phyloP scores from a whole-genome alignment of 345 rosid species.

The Durio zibethinus region DNA sequence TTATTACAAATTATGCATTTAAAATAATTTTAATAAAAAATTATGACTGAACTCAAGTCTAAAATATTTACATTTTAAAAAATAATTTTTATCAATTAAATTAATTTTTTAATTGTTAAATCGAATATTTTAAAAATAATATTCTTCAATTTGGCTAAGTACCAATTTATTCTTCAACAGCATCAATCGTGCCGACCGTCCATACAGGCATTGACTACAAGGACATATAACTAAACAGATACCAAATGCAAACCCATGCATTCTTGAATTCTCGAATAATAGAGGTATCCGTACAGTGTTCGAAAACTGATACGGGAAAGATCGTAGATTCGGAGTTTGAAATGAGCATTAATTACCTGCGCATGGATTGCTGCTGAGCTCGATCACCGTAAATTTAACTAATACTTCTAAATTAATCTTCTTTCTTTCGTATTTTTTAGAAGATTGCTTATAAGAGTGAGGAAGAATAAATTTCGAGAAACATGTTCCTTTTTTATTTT shows the following conservation, averaged over 20 bases:
- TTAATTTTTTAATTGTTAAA: no score
- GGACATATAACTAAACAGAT: background rate
- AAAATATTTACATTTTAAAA: no score
- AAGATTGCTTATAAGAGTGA: background rate
- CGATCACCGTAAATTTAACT: background rate
- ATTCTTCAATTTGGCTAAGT: no score
- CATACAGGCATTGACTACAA: no score
- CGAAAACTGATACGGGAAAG: background rate
- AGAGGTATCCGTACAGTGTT: background rate
- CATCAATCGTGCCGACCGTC: no score
- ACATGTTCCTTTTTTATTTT: background rate
- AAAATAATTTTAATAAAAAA: no score
- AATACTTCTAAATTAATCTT: background rate
- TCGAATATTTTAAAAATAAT: no score
- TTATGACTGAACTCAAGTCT: no score
- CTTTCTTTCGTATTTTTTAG: background rate
- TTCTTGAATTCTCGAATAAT: background rate
- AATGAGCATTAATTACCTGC: background rate
- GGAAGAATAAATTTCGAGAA: no score
- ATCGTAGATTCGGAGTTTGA: background rate
- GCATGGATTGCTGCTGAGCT: background rate
- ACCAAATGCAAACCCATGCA: background rate
- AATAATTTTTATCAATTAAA: no score
- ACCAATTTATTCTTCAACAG: no score
- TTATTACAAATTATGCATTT: no score